phyloP scores from a whole-genome alignment of 108 stramenopile species.

The Skeletonema grethae region DNA sequence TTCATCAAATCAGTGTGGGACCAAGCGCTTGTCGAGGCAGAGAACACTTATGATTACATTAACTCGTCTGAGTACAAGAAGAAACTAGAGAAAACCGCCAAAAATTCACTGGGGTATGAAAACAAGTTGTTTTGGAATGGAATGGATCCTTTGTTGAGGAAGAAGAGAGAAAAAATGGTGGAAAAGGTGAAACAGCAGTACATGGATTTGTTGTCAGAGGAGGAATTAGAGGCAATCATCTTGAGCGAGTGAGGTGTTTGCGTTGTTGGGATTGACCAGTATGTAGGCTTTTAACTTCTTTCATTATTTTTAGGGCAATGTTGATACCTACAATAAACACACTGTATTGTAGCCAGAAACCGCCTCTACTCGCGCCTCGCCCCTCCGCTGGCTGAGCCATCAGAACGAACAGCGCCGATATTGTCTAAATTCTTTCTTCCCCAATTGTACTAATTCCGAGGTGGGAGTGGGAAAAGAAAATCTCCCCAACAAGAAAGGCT shows the following conservation, averaged over 20 bases:
- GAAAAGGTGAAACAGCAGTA: conserved; percentile 35
- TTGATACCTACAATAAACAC: too few species aligned
- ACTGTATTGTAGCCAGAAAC: too few species aligned
- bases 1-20: conserved; percentile 71
- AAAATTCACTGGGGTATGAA: not conserved
- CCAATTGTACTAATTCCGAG: too few species aligned
- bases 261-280: not conserved
- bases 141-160: conserved; percentile 27
- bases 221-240: conserved; percentile 28
- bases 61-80: conserved; percentile 19
- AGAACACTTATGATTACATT: conserved; percentile 52
- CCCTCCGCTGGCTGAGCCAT: too few species aligned
- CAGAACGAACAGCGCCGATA: too few species aligned
- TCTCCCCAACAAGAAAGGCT: too few species aligned
- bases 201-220: conserved; percentile 32
- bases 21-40: conserved; percentile 68
- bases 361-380: too few species aligned
- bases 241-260: conserved; percentile 5
- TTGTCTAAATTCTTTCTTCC: too few species aligned
- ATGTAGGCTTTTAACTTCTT: not conserved
- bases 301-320: not conserved
- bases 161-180: conserved; percentile 32
- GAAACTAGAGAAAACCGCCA: conserved; percentile 2
- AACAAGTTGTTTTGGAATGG: conserved; percentile 31
- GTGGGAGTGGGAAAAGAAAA: too few species aligned